Conservation (phyloP, 2,329 filamentous ascomycete species). For the Fusarium tanahbumbuense region DNA sequence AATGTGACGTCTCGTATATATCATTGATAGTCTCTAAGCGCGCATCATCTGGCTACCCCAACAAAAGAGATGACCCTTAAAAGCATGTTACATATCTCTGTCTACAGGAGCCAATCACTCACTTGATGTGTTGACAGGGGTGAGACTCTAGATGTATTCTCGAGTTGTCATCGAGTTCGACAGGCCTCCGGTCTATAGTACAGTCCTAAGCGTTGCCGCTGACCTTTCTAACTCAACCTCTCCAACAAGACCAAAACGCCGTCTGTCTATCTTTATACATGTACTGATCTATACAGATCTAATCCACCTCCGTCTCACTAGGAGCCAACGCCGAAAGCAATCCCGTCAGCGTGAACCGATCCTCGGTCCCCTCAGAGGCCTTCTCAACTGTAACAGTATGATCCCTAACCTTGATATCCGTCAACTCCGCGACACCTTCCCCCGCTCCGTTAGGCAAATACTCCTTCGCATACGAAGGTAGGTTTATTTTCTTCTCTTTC, state of each 20-base stretch:
- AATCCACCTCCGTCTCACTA: background rate
- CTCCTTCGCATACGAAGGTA: conserved; percentile 20
- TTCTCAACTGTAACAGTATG: conserved; percentile 24
- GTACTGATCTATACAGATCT: background rate
- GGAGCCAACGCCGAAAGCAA: conserved; percentile 19
- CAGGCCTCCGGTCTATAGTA: background rate
- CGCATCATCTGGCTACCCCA: too few species aligned
- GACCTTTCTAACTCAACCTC: background rate
- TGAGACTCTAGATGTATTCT: background rate
- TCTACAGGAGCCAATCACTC: background rate
- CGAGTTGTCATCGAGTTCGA: background rate
- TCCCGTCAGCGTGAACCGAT: conserved; percentile 6
- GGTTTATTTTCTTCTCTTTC: conserved; percentile 6
- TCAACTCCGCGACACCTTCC: conserved; percentile 7
- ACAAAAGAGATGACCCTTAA: background rate
- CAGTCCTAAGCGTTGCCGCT: background rate
- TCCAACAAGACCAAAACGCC: background rate
- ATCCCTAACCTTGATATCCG: conserved; percentile 23
- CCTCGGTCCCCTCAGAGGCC: background rate
- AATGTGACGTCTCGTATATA: background rate
- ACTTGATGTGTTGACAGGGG: background rate
- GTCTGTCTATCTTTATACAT: background rate
- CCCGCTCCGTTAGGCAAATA: conserved; percentile 5
- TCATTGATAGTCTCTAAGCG: background rate
- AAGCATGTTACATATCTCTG: background rate